Percentiles rank a stretch among this genome's conserved stretches.
phyloP scores from a whole-genome alignment of 192 early-diverging fungal genomes.

The Podila epigama region DNA sequence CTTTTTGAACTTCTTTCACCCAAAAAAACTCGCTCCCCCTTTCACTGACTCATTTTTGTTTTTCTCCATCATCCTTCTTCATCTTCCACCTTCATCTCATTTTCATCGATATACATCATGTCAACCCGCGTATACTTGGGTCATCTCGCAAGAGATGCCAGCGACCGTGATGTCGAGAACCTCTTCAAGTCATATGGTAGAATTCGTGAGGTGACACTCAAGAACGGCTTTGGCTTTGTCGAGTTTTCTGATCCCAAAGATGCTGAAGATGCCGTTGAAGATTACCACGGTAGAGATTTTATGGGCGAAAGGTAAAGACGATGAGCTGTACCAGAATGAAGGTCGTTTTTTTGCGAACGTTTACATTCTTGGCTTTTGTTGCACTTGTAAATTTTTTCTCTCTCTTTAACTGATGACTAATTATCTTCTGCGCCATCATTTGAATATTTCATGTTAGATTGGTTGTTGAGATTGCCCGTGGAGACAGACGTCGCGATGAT shows the following conservation, averaged over 20 bases:
- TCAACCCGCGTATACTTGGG: slow-evolving; percentile 76
- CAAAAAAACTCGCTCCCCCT: too few relatives aligned
- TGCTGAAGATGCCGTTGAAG: slow-evolving; percentile 89
- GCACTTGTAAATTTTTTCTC: not conserved
- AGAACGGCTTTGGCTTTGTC: slow-evolving; percentile 92
- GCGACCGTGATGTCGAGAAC: slow-evolving; percentile 83
- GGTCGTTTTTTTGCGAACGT: not conserved
- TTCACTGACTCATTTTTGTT: too few relatives aligned
- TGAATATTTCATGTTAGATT: slow-evolving; percentile 60
- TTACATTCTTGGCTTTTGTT: not conserved
- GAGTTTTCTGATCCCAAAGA: slow-evolving; percentile 89
- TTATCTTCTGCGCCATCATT: not conserved
- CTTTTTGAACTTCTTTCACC: too few relatives aligned
- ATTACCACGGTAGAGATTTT: slow-evolving; percentile 82
- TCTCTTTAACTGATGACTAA: not conserved
- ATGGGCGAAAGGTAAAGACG: slow-evolving; percentile 80
- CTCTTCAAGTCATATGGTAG: slow-evolving; percentile 84
- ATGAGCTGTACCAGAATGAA: not conserved
- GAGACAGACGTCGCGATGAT: slow-evolving; percentile 63
- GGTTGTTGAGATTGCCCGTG: slow-evolving; percentile 83
- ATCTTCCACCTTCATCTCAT: not conserved
- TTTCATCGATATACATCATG: slow-evolving; percentile 19
- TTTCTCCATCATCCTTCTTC: not conserved
- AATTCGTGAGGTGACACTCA: slow-evolving; percentile 81
- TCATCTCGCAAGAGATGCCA: slow-evolving; percentile 83